Percentiles rank a stretch among this genome's conserved stretches.
phyloP scores from a whole-genome alignment of 495 filamentous ascomycete genomes.

The Neurospora sp. region DNA sequence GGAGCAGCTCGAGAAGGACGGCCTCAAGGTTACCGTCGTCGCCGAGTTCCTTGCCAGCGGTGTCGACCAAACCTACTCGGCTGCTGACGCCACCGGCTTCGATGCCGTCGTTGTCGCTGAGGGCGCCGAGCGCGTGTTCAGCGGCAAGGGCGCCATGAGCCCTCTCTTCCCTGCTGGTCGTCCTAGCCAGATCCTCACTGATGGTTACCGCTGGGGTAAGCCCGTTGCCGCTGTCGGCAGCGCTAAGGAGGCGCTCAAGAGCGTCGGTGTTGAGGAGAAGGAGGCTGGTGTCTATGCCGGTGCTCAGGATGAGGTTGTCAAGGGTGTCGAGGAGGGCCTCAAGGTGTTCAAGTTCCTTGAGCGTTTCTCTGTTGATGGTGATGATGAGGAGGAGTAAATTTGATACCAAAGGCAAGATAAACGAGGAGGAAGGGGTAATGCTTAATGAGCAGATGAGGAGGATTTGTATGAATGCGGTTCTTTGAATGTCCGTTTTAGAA shows the following conservation, averaged over 20 bases:
- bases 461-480: not conserved
- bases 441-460: not conserved
- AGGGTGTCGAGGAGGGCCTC: slow-evolving; percentile 45
- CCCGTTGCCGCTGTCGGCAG: slow-evolving; percentile 53
- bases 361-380: not conserved
- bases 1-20: slow-evolving; percentile 31
- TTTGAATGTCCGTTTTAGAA: not conserved
- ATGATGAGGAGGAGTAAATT: not conserved
- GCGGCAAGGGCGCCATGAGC: slow-evolving; percentile 17
- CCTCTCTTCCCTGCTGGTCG: slow-evolving; percentile 55
- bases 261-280: slow-evolving; percentile 23
- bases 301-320: slow-evolving; percentile 13
- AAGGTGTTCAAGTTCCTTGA: slow-evolving; percentile 45
- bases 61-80: slow-evolving; percentile 61
- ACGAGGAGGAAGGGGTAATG: not conserved
- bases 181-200: slow-evolving; percentile 53
- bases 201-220: slow-evolving; percentile 65
- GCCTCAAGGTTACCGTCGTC: slow-evolving; percentile 51
- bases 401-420: not conserved
- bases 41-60: slow-evolving; percentile 47
- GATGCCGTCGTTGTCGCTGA: slow-evolving; percentile 57
- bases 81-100: slow-evolving; percentile 59
- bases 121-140: slow-evolving; percentile 48
- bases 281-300: slow-evolving; percentile 45
- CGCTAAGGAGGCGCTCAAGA: slow-evolving; percentile 27